Percentiles rank a stretch among this genome's conserved stretches.
Conservation (phyloP, 805 yeast species). For the Candida alai region DNA sequence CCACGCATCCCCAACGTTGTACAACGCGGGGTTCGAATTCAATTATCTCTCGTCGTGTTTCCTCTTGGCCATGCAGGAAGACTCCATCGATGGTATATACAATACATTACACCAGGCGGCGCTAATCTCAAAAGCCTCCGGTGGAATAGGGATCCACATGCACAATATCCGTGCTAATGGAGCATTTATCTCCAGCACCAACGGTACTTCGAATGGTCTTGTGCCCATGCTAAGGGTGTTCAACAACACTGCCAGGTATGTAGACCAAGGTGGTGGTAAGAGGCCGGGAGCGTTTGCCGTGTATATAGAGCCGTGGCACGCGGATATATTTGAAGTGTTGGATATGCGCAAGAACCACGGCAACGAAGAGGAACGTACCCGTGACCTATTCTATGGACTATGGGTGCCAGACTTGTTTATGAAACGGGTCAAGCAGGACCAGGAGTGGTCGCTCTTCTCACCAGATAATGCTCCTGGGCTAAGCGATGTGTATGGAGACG, state of each 20-base stretch:
- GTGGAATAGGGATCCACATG: constrained; percentile 90
- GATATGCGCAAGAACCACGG: constrained; percentile 92
- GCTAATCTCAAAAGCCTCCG: constrained; percentile 87
- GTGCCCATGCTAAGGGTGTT: constrained; percentile 96
- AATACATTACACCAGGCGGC: constrained; percentile 87
- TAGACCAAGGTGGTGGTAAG: constrained; percentile 97
- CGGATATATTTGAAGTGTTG: constrained; percentile 81
- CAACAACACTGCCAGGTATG: constrained; percentile 94
- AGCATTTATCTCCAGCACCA: constrained; percentile 84
- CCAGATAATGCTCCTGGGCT: constrained; percentile 88
- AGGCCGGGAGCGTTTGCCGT: constrained; percentile 97
- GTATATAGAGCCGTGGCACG: constrained; percentile 96
- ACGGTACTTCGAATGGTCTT: constrained; percentile 88
- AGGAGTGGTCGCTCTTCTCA: constrained; percentile 85
- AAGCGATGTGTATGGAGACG: constrained; percentile 77
- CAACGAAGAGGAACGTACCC: constrained; percentile 87
- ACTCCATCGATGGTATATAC: constrained; percentile 93
- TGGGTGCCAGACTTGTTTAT: constrained; percentile 96
- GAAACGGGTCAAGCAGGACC: constrained; percentile 78
- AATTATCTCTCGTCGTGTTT: constrained; percentile 91
- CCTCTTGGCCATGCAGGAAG: constrained; percentile 86
- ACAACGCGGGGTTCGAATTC: constrained; percentile 86
- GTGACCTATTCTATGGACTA: constrained; percentile 88
- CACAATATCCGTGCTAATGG: constrained; percentile 86
- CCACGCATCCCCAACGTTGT: constrained; percentile 93